Evolutionary conservation across 148 eudicot genomes (phyloP).

Genomic region (Chenopodium quinoa): DNA sequence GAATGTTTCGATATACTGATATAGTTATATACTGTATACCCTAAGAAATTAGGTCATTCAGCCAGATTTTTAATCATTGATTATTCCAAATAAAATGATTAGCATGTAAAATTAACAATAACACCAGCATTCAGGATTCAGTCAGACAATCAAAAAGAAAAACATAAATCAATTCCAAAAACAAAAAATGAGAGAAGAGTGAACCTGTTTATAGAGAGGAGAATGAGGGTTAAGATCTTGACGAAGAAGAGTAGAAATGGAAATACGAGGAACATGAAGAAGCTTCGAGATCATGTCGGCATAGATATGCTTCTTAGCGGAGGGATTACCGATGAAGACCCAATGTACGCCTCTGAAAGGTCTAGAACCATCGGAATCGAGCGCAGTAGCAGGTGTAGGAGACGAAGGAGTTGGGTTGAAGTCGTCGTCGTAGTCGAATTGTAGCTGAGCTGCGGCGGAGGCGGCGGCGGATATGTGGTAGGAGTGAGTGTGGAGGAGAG

Average conservation of each 20-base stretch:
- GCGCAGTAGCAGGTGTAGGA: constrained; percentile 8
- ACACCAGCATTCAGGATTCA: too few species aligned
- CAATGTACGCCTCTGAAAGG: constrained; percentile 41
- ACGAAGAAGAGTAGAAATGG: constrained; percentile 35
- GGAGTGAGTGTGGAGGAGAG: constrained; percentile 11
- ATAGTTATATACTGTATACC: too few species aligned
- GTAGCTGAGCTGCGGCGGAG: constrained; percentile 35
- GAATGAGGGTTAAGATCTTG: constrained; percentile 42
- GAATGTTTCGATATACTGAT: too few species aligned
- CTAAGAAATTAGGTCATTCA: neutral
- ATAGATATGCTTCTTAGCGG: constrained; percentile 38
- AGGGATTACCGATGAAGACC: constrained; percentile 46
- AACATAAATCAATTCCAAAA: neutral
- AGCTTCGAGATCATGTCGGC: constrained; percentile 37
- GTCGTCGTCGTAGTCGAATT: constrained; percentile 32
- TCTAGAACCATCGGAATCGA: constrained; percentile 17
- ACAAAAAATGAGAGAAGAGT: neutral
- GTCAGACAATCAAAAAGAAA: neutral
- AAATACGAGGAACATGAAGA: constrained; percentile 36
- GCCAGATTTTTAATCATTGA: neutral
- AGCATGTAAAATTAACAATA: neutral
- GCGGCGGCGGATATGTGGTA: constrained; percentile 16
- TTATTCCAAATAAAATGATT: neutral
- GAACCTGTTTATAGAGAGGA: constrained; percentile 34
- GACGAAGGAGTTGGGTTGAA: neutral